These are phyloP conservation scores for Noccaea caerulescens DNA, from an alignment of 345 rosid species.

Conservation along the genomic window DNA sequence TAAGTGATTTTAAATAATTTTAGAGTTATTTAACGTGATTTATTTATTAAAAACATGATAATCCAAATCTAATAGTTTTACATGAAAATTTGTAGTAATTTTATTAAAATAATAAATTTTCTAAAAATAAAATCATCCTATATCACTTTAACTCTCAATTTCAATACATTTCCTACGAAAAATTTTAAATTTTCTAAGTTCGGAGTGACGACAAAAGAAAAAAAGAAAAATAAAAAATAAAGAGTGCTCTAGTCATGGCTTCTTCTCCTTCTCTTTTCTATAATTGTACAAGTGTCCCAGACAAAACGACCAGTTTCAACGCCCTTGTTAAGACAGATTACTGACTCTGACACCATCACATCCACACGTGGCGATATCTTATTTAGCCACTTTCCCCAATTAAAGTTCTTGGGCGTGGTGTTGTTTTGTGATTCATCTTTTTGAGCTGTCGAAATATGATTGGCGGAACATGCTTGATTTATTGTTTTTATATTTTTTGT, in stretches of 20 bases:
- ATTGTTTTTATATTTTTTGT: not conserved
- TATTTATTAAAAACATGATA: too few species aligned
- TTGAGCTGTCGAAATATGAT: not conserved
- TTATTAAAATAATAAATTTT: too few species aligned
- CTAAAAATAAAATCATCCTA: too few species aligned
- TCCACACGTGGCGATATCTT: conserved; percentile 17
- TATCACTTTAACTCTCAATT: too few species aligned
- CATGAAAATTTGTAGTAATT: too few species aligned
- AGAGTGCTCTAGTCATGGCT: conserved; percentile 26
- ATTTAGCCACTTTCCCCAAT: conserved; percentile 28
- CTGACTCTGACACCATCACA: conserved; percentile 21
- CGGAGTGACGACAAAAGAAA: not conserved
- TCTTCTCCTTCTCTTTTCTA: conserved; percentile 20
- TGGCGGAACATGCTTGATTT: conserved; percentile 27
- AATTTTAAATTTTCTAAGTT: too few species aligned
- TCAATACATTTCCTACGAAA: too few species aligned
- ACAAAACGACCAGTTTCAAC: conserved; percentile 38
- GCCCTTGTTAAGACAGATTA: too few species aligned
- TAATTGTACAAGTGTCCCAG: conserved; percentile 38
- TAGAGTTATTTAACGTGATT: too few species aligned
- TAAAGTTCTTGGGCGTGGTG: conserved; percentile 30
- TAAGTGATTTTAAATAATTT: too few species aligned
- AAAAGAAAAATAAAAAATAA: not conserved
- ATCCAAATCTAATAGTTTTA: too few species aligned
- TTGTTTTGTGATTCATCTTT: conserved; percentile 12